These are phyloP conservation scores for Wickerhamiella domercqiae DNA, from an alignment of 805 yeast species.

Conservation along the genomic window DNA sequence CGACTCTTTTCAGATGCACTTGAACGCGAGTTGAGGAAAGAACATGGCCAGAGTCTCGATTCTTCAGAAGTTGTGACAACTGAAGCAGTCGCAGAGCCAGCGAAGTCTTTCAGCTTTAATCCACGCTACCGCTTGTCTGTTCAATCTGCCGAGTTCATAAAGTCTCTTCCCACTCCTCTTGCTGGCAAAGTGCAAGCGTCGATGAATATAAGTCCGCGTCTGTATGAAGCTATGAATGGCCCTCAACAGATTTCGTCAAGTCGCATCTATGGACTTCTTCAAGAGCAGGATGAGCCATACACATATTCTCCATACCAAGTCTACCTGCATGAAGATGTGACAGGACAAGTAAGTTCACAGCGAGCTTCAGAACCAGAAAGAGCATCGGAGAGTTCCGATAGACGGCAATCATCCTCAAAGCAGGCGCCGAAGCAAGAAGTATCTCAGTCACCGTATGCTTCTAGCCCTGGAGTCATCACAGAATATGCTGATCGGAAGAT, in stretches of 20 bases:
- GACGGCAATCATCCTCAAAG: no score
- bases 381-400: no score
- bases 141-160: constrained; percentile 18
- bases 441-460: no score
- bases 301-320: no score
- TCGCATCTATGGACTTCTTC: no score
- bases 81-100: constrained; percentile 57
- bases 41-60: background rate
- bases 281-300: no score
- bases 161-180: background rate
- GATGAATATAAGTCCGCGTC: background rate
- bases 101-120: constrained; percentile 59
- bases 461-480: no score
- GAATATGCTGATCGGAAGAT: no score
- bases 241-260: background rate
- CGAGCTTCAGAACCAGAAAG: no score
- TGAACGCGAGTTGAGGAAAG: constrained; percentile 53
- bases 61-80: constrained; percentile 33
- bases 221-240: background rate
- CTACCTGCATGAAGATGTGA: no score
- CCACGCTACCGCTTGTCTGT: constrained; percentile 23
- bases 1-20: constrained; percentile 82
- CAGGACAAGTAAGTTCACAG: no score
- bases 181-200: background rate
- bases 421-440: no score